Conservation (phyloP, 768 basidiomycete species). For the Tulasnella calospora region DNA sequence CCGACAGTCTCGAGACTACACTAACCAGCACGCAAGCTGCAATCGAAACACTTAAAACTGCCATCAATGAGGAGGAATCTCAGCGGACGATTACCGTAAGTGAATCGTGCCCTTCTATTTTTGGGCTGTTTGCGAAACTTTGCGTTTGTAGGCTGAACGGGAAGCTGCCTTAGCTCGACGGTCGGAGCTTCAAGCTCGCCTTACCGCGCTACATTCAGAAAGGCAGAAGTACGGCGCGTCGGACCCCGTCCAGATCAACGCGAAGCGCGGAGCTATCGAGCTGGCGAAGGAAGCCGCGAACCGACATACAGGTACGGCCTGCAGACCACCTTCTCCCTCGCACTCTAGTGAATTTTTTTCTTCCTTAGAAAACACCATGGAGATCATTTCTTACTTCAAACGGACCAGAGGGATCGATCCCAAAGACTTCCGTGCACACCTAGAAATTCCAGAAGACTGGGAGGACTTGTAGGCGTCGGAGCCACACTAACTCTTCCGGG, state of each 20-base stretch:
- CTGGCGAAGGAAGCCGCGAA: constrained; percentile 78
- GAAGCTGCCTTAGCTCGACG: constrained; percentile 50
- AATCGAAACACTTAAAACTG: constrained; percentile 42
- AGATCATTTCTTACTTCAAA: constrained; percentile 23
- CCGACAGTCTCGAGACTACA: constrained; percentile 52
- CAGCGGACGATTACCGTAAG: constrained; percentile 57
- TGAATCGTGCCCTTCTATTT: not conserved
- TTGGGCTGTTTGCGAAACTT: not conserved
- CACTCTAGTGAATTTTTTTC: not conserved
- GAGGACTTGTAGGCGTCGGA: constrained; percentile 56
- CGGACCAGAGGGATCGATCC: constrained; percentile 39
- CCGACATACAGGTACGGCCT: constrained; percentile 78
- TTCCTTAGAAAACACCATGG: constrained; percentile 28
- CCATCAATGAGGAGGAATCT: constrained; percentile 54
- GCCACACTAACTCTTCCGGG: not conserved
- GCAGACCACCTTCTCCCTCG: not conserved
- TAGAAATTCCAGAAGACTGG: constrained; percentile 67
- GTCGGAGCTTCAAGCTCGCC: constrained; percentile 45
- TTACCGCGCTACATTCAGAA: constrained; percentile 56
- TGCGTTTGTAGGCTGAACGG: constrained; percentile 50
- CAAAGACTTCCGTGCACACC: constrained; percentile 60
- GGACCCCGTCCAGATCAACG: constrained; percentile 76
- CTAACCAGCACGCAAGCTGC: constrained; percentile 50
- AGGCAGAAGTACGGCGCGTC: constrained; percentile 74
- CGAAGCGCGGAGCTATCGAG: constrained; percentile 63